Base-by-base conservation (phyloP, 129 eudicot species). In the Ambrosia trifida region DNA sequence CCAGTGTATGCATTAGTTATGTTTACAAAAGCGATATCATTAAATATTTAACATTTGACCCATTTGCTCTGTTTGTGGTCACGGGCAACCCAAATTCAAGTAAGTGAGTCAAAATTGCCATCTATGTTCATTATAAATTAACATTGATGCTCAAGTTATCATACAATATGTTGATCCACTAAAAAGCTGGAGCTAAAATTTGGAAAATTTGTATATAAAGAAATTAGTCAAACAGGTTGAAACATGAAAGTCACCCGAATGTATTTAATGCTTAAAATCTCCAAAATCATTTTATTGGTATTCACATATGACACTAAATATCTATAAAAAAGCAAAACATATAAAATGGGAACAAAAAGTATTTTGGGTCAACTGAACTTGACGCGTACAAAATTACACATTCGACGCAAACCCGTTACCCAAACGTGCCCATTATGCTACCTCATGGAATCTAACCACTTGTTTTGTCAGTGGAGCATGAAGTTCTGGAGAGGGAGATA, bases 401-500 rank as follows among this genome's bases (percentile, higher is more conserved):
- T 49, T 49, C n/a, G 28, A 24, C 28, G 28, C 28, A 24, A 24
- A 24, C 28, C 28, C 28, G 28, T 44, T 13, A 44, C 49, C 12
- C 32, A 19, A 19, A 18, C 1, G 13, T 5, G 3, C 13, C 32
- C 60, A 53, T 7, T 8, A 18, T 19, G 30, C 32, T 24, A 51
- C 6, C 35, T 19, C 38, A 11, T 1, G 9, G 16, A 57, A 11
- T 11, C 72, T 68, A 68, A 76, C 75, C 32, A 47, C 47, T 46
- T 77, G 57, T 61, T 61, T 62, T 77, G 44, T 38, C 76, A 78
- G 98, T 94, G 90, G 98, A 94, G 74, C 97, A 94, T 80, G 98
- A 94, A 77, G 98, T 94, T 49, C 41, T 94, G 81, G 98, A 89
- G 82, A 94, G 90, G 76, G 98, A 94, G 83, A 74, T 75, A 0